Evolutionary conservation across 1,284 basidiomycete genomes (phyloP).

Genomic region (Trametes pubescens): DNA sequence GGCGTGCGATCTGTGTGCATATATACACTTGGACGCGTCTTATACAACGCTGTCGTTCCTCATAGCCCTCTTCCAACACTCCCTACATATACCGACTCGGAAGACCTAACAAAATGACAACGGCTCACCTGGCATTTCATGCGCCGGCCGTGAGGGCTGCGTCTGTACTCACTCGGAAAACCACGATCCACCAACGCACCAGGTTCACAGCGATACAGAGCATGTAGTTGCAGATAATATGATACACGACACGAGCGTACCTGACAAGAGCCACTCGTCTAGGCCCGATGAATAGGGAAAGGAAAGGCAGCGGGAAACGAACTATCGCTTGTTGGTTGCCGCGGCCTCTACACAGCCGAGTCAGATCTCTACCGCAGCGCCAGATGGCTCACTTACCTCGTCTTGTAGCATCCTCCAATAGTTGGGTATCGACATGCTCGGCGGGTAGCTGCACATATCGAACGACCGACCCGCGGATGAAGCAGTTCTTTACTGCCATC

Average conservation of each 20-base stretch:
- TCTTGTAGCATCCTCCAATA: constrained; percentile 97
- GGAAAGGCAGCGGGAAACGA: background rate
- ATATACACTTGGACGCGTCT: too few relatives aligned
- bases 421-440: constrained; percentile 93
- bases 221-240: constrained; percentile 14
- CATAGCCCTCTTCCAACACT: too few relatives aligned
- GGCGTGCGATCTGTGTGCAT: too few relatives aligned
- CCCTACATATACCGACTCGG: too few relatives aligned
- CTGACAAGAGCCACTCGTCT: constrained; percentile 8
- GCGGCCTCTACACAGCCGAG: constrained; percentile 34
- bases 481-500: constrained; percentile 99
- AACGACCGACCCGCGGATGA: constrained; percentile 98
- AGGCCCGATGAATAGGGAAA: background rate
- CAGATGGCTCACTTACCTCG: constrained; percentile 70
- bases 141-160: too few relatives aligned
- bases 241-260: constrained; percentile 26
- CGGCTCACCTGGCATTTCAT: too few relatives aligned
- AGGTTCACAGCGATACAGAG: constrained; percentile 50
- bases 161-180: too few relatives aligned
- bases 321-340: constrained; percentile 35
- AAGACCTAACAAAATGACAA: too few relatives aligned
- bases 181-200: background rate
- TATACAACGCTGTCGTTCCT: too few relatives aligned
- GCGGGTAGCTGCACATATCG: constrained; percentile 96
- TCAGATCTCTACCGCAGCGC: background rate